A percentile compares a stretch with the other conserved stretches of the same genome.
Evolutionary conservation across 2,329 filamentous ascomycete genomes (phyloP).

Genomic region (Metarhizium guizhouense): DNA sequence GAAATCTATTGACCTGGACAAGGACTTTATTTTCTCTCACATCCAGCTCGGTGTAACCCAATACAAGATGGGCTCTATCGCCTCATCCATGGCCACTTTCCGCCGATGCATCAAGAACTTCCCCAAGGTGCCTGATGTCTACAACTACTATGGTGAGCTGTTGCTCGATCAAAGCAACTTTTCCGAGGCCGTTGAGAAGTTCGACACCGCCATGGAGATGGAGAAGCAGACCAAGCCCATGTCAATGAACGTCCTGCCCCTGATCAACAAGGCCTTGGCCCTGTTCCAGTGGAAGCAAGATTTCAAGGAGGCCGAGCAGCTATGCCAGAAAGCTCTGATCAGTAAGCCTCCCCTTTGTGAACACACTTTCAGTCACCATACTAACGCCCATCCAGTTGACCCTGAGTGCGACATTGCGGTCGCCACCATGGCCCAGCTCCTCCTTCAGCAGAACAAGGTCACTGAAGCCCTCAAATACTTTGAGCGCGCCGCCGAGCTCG

Average conservation of each 20-base stretch:
- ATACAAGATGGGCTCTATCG: constrained; percentile 98
- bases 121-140: constrained; percentile 89
- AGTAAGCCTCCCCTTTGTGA: constrained; percentile 52
- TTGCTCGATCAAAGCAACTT: constrained; percentile 95
- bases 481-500: constrained; percentile 89
- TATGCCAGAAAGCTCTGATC: constrained; percentile 95
- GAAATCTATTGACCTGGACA: constrained; percentile 95
- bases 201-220: constrained; percentile 97
- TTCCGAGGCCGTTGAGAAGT: constrained; percentile 92
- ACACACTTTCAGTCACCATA: neutral
- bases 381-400: constrained; percentile 59
- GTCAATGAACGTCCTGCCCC: constrained; percentile 92
- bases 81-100: constrained; percentile 98
- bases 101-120: constrained; percentile 97
- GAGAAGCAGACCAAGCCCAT: constrained; percentile 91
- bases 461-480: constrained; percentile 94
- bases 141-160: constrained; percentile 99
- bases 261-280: constrained; percentile 97
- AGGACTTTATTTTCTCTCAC: constrained; percentile 96
- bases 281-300: constrained; percentile 99
- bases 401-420: constrained; percentile 98
- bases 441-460: constrained; percentile 96
- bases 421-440: constrained; percentile 94
- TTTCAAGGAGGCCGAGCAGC: constrained; percentile 85
- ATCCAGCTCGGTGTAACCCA: constrained; percentile 98